Evolutionary conservation across 1,284 basidiomycete genomes (phyloP), one percentile per base, ranked within the genome.

Genomic region (Xanthoconium separans): DNA sequence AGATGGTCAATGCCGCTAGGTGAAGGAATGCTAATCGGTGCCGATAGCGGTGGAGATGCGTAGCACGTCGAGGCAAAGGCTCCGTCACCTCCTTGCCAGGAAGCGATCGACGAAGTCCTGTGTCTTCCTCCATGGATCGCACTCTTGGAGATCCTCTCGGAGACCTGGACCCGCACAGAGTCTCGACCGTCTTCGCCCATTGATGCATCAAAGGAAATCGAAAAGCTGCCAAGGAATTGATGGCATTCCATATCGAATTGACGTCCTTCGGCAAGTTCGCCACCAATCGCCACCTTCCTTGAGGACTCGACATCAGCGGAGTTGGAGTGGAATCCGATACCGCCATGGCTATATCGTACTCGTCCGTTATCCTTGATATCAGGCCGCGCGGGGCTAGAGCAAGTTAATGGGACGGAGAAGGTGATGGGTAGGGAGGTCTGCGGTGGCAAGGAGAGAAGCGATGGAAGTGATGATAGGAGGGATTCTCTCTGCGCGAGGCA

Each of bases 171-270:
- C 58, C 83, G 78, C 41, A 89, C 86, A 54, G 84, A 84, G 61
- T 89, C 85, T 71, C 82, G 86, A 54, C 87, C 84, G 63, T 86
- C 80, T 59, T 85, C 79, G 44, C 78, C 75, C 37, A 83, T 73
- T 36, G 75, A 76, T 39, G 85, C 74, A 58, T 88, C 86, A 62
- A 90, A 88, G 42, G 85, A 86, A 65, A 91, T 84, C 61, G 87
- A 82, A 51, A 90, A 72, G 44, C 78, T 82, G 54, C 78, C 78
- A 44, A 87, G 73, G 47, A 66, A 71, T 53, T 74, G 79, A 34
- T 80, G 74, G 36, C 76, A 75, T 47, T 77, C 77, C 45, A 75
- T 62, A 57, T 81, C 77, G 27, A 77, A 72, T 64, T 84, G 82
- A 33, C 83, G 78, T 61, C 78, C 81, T 37, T 70, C 57, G 47